Percentiles rank a stretch among this genome's conserved stretches.
phyloP scores from a whole-genome alignment of 257 asterid species.

The Nicotiana knightiana region DNA sequence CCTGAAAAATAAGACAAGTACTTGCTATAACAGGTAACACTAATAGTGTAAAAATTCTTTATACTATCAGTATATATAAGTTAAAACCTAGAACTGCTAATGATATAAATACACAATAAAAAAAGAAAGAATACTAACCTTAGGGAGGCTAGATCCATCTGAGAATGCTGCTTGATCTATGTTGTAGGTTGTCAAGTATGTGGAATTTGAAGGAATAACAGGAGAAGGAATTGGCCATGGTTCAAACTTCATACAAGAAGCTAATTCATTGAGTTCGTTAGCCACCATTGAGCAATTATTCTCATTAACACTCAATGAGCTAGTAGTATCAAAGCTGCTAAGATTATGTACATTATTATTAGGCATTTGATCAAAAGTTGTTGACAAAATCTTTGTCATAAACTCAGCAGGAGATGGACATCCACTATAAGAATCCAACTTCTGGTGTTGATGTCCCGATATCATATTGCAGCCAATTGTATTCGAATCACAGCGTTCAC shows the following conservation, averaged over 20 bases:
- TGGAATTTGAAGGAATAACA: conserved; percentile 10
- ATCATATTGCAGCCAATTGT: conserved; percentile 28
- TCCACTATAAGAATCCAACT: conserved; percentile 36
- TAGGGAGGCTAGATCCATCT: conserved; percentile 29
- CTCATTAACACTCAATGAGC: conserved; percentile 9
- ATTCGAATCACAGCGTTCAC: conserved; percentile 39
- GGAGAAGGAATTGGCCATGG: conserved; percentile 16
- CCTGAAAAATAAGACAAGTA: no score
- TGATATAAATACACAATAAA: neutral
- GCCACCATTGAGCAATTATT: conserved; percentile 5
- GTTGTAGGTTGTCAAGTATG: conserved; percentile 2
- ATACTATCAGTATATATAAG: no score
- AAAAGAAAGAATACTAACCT: conserved; percentile 25
- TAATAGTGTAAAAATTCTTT: no score
- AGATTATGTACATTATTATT: neutral
- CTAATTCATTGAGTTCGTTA: neutral
- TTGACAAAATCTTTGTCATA: conserved; percentile 32
- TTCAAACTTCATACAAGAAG: neutral
- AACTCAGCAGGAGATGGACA: conserved; percentile 53
- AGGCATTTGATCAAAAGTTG: conserved; percentile 26
- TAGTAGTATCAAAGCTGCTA: conserved; percentile 2
- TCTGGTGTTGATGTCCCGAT: conserved; percentile 31
- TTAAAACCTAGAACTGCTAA: no score
- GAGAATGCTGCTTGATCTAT: conserved; percentile 31
- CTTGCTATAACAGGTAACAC: no score